Evolutionary conservation across 352 stramenopile species (phyloP), one percentile per base, ranked within the genome.

Genomic region (Globisporangium spinosum): DNA sequence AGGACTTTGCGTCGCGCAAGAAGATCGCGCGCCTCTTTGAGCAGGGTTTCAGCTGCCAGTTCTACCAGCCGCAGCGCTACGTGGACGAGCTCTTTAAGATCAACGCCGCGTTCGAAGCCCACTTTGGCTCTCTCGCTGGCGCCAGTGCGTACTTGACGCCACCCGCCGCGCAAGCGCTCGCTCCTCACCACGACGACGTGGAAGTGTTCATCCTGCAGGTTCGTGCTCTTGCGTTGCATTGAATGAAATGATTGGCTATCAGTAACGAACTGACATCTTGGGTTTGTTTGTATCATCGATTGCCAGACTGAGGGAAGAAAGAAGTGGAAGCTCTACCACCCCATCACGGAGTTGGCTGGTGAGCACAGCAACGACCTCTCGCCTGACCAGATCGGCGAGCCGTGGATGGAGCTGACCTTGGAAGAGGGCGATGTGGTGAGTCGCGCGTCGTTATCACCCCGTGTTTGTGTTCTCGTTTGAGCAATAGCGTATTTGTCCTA

Each of bases 31-130:
- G 72, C 43, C 69, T 93, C 57, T 71, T 96, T 20, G 79, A 91
- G 38, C 75, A 74, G 38, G 77, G 80, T 27, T 96, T 87, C 72
- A 96, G 87, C 70, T 93, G 87, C 72, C 89, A 96, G 70, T 96
- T 96, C 67, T 96, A 92, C 68, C 89, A 96, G 62, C 89, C 89
- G 12, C 89, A 96, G 71, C 89, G 89, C 51, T 92, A 94, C 65
- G 75, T 83, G 5, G 85, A 95, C 65, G 78, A 79, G 25, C 76
- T 96, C 29, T 93, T 80, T 68, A 63, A 72, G 32, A 71, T 95
- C 58, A 95, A 94, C 63, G 74, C 83, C n/a, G 82, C 87, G 6
- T 92, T 96, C 65, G 89, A 96, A 67, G 68, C 83, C 49, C 64
- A 77, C 54, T 96, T 94, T 68, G 89, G 89, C 27, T 86, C 80